Base-by-base conservation (phyloP, 768 basidiomycete species). In the Dioszegia hungarica region DNA sequence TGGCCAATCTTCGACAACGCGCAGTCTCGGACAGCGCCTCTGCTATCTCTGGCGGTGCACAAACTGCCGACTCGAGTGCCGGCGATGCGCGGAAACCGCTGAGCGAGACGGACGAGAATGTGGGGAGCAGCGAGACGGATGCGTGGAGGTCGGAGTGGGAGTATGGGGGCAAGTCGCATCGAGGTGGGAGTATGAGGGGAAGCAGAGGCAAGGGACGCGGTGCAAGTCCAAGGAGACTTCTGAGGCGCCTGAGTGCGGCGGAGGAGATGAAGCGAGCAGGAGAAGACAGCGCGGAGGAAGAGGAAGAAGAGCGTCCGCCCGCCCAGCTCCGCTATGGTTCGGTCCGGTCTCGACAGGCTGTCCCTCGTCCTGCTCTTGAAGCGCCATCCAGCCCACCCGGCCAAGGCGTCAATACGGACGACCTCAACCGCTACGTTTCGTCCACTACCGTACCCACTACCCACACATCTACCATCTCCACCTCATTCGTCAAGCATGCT, bases 351-450 rank as follows among this genome's bases (percentile, higher is more conserved):
- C 34, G 49, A 38, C 49, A 36, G 37, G 36, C 36, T 20, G 4
- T 38, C 17, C 22, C 49, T 17, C 25, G 45, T 29, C 45, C 43
- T 9, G 10, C 27, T 12, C 11, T 29, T 14, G 45, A 46, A 5
- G 22, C 14, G 31, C 41, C n/a, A 24, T 25, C 28, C 62, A 34
- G 20, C 40, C 25, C 22, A 37, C 46, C 17, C n/a, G 31, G 6
- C 25, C 20, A 14, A 22, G n/a, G 22, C 39, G 83, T 8, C 79
- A 19, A 82, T 84, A 63, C 66, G 36, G 68, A 68, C 41, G 90
- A 92, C 70, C 80, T 92, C 41, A 89, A 87, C 67, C 86, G 92
- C 24, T 90, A 89, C 68, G 89, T 93, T 9, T 93, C 91, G 5
- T 87, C 89, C 14, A 89, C 90, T 67, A 92, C 91, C 9, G 81